Evolutionary conservation across 2,329 filamentous ascomycete species (phyloP), one percentile per base, ranked within the genome.

Genomic region (Truncatella angustata): DNA sequence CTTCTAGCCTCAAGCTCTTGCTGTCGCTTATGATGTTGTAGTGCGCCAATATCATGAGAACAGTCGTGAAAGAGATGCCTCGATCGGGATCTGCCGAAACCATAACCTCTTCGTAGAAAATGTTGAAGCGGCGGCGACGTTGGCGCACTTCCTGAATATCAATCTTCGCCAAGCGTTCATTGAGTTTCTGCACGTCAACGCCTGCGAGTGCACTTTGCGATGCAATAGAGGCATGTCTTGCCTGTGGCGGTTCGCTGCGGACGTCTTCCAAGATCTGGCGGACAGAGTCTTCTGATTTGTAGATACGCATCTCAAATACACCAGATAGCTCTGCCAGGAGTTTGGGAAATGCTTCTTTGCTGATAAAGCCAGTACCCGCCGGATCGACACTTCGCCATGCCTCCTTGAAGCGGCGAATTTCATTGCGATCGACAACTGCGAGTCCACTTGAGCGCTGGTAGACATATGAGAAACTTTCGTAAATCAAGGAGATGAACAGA

Each of bases 1-100:
- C 94, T 64, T 99, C 94, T 2, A 99, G 81, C 56, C 90, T 91
- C 65, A 99, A 75, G 70, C 91, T 96, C 78, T 97, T 97, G 75
- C 88, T 97, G 70, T 99, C 94, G 60, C 87, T 96, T 68, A 99
- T 99, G 64, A 99, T 91, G 64, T 97, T 99, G 78, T 99, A 96
- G 70, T 99, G 94, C 30, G 95, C 93, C 52, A 99, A 78, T 55
- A 96, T 95, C 88, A 99, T 94, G 48, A 99, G 78, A 20, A 97
- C 87, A 5, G 88, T 87, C 3, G 91, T 94, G 69, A 99, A 99
- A 1, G 90, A 87, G 54, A 99, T 95, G 44, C 94, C 94, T 56
- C 84, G 82, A 63, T 95, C 90, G 1, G 87, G 88, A 68, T 99
- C 92, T 4, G 92, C 91, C 4, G 91, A 93, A 5, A 97, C 91